These are phyloP conservation scores for Candida endomychidarum DNA, from an alignment of 805 yeast genomes.

Conservation along the genomic window DNA sequence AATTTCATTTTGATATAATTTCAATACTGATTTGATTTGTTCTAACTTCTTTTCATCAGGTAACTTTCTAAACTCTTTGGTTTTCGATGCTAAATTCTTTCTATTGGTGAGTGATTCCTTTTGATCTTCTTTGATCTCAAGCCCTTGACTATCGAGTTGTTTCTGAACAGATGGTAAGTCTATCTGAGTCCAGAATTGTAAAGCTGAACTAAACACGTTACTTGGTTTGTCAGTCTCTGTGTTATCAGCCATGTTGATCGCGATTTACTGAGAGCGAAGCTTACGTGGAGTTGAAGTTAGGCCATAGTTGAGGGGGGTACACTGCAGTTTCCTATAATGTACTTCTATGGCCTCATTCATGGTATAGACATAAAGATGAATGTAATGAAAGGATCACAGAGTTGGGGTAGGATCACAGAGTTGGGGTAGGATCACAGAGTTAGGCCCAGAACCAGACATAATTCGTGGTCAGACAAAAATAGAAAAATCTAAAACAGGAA, in stretches of 20 bases:
- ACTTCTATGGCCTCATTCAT: too few species aligned
- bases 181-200: slow-evolving; percentile 73
- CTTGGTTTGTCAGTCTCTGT: slow-evolving; percentile 10
- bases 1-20: slow-evolving; percentile 82
- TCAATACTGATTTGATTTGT: slow-evolving; percentile 66
- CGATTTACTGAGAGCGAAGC: too few species aligned
- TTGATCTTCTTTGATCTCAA: slow-evolving; percentile 71
- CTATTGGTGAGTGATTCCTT: slow-evolving; percentile 65
- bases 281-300: too few species aligned
- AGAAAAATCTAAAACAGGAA: not conserved
- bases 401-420: too few species aligned
- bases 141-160: slow-evolving; percentile 70
- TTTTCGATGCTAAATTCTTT: slow-evolving; percentile 73
- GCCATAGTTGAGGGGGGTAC: too few species aligned
- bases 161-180: slow-evolving; percentile 70
- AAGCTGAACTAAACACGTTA: slow-evolving; percentile 51
- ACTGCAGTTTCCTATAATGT: too few species aligned
- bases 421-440: too few species aligned
- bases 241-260: not conserved
- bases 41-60: slow-evolving; percentile 63
- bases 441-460: too few species aligned
- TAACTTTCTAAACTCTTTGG: slow-evolving; percentile 82
- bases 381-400: too few species aligned
- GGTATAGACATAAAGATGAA: too few species aligned
- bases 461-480: too few species aligned